phyloP scores from a whole-genome alignment of 78 protist genomes.

The Protostelium mycophagum region DNA sequence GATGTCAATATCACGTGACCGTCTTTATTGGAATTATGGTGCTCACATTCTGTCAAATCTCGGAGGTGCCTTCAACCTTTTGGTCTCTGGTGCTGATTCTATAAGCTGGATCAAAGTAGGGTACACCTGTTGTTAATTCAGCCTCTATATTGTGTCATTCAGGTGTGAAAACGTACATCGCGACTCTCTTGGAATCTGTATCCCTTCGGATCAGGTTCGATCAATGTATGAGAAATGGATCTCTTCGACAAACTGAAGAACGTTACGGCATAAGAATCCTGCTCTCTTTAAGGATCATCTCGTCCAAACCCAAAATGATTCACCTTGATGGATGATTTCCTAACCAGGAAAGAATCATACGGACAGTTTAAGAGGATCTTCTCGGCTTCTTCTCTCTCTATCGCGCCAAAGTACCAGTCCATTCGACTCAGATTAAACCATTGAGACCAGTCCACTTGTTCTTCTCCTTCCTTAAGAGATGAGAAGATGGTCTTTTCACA shows the following conservation, averaged over 20 bases:
- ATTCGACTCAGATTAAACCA: not conserved
- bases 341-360: not conserved
- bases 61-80: not conserved
- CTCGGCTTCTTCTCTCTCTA: not conserved
- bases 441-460: not conserved
- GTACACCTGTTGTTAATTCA: not conserved
- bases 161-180: not conserved
- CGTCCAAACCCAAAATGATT: not conserved
- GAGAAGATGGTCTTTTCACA: no score
- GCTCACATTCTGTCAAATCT: not conserved
- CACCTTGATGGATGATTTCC: not conserved
- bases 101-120: not conserved
- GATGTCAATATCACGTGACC: no score
- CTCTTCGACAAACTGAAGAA: not conserved
- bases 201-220: not conserved
- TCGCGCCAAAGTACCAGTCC: not conserved
- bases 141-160: not conserved
- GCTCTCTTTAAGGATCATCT: not conserved
- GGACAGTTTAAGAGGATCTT: not conserved
- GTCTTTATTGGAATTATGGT: no score
- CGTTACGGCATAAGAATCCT: not conserved
- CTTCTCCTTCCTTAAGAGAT: not conserved
- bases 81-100: not conserved
- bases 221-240: not conserved
- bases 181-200: not conserved